Evolutionary conservation across 805 yeast species (phyloP).

Genomic region (Yueomyces sp.): DNA sequence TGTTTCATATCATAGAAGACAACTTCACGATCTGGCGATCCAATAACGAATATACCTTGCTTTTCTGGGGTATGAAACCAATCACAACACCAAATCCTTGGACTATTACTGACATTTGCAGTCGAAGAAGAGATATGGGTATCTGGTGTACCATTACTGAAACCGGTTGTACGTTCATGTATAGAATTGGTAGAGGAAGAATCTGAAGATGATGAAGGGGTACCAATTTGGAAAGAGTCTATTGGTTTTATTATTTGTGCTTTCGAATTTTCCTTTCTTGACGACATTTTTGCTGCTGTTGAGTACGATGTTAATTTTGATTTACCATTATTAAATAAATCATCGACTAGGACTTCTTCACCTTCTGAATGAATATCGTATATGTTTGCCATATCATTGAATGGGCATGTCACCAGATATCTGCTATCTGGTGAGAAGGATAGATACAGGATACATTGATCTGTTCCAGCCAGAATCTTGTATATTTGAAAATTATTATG

Average conservation of each 20-base stretch:
- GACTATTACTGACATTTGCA: constrained; percentile 6
- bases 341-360: constrained; percentile 1
- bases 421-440: constrained; percentile 68
- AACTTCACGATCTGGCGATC: constrained; percentile 63
- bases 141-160: background rate
- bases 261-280: background rate
- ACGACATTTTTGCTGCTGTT: background rate
- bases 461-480: constrained; percentile 31
- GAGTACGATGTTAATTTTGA: background rate
- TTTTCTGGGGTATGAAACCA: constrained; percentile 44
- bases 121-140: background rate
- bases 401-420: constrained; percentile 54
- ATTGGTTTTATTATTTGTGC: constrained; percentile 21
- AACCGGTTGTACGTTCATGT: background rate
- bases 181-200: background rate
- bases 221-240: constrained; percentile 13
- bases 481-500: constrained; percentile 28
- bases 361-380: constrained; percentile 44
- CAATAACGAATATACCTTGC: constrained; percentile 42
- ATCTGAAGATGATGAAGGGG: background rate
- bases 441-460: constrained; percentile 46
- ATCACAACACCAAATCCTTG: constrained; percentile 45
- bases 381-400: constrained; percentile 55
- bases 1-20: constrained; percentile 30
- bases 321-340: background rate